Evolutionary conservation across 371 early-diverging fungal species (phyloP), one percentile per base, ranked within the genome.

Genomic region (Apophysomyces trapeziformis): DNA sequence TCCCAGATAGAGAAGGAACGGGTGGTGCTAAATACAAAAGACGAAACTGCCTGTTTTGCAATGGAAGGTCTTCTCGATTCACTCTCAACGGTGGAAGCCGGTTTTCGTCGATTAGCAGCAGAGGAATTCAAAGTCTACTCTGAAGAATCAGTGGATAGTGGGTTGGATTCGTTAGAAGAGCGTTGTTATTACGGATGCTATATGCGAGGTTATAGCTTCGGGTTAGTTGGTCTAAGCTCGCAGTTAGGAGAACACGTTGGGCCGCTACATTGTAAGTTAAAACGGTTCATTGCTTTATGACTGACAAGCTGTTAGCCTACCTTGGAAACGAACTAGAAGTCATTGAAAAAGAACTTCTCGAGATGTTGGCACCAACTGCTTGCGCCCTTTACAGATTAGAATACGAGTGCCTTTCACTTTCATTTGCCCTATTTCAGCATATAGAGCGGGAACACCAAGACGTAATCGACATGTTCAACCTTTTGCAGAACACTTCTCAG

Each of bases 181-280:
- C 39, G 37, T 14, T 68, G 63, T 11, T 62, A 68, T 59, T 43
- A 59, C 35, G 63, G 60, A 12, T 58, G 61, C 14, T 68, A 63
- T 58, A 57, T 58, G 11, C 62, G 59, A 56, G 13, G 44, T 5
- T 63, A 63, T 63, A 39, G 38, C 12, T 12, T 46, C 38, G 63
- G 68, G 1, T n/a, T 62, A 41, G 58, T 62, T 12, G 41, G 59
- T 37, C 44, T 63, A 32, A 38, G 50, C 2, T n/a, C 44, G 8
- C 32, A 62, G 9, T 39, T 68, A 7, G 46, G 58, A 57, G 58
- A 62, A 16, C 59, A 63, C n/a, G 12, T 63, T 26, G 68, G 46
- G 1, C 45, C 46, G 1, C 39, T 68, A 14, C 38, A 44, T 6
- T 18, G 68, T 68, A 68, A 58, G 14, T 50, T 7, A 50, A 21